A percentile compares a stretch with the other conserved stretches of the same genome.
phyloP scores from a whole-genome alignment of 495 filamentous ascomycete species.

The Aspergillus baeticus region DNA sequence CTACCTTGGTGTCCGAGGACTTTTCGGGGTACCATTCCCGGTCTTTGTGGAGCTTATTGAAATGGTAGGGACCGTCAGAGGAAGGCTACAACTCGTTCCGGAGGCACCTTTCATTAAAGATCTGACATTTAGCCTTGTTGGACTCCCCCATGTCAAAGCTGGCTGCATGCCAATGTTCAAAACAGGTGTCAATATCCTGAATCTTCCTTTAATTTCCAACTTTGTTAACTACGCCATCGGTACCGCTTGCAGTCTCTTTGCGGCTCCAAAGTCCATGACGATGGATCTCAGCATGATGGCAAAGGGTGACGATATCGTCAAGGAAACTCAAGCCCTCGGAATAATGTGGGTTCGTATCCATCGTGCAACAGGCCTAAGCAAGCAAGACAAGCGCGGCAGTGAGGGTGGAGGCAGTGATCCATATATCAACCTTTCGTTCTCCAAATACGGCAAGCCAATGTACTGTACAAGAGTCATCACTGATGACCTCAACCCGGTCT shows the following conservation, averaged over 20 bases:
- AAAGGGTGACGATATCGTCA: conserved; percentile 84
- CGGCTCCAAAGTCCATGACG: conserved; percentile 94
- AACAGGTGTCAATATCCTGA: conserved; percentile 85
- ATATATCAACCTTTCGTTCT: conserved; percentile 74
- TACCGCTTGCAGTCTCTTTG: conserved; percentile 83
- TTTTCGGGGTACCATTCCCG: conserved; percentile 84
- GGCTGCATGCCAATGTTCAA: conserved; percentile 91
- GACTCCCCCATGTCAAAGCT: conserved; percentile 82
- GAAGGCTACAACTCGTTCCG: conserved; percentile 81
- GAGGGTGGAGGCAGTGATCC: conserved; percentile 90
- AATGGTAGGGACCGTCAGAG: conserved; percentile 79
- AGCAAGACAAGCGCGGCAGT: conserved; percentile 83
- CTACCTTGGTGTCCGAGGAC: conserved; percentile 71
- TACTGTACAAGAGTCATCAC: conserved; percentile 95
- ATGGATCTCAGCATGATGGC: conserved; percentile 89
- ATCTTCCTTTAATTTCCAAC: conserved; percentile 88
- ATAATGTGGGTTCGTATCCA: conserved; percentile 91
- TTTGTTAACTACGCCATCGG: conserved; percentile 97
- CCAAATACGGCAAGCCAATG: conserved; percentile 96
- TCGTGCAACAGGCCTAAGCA: conserved; percentile 80
- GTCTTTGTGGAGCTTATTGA: conserved; percentile 85
- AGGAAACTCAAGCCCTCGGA: conserved; percentile 81
- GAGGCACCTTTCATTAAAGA: conserved; percentile 89
- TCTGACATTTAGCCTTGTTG: conserved; percentile 90
- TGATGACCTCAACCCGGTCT: conserved; percentile 91